Percentiles rank a stretch among this genome's conserved stretches.
Evolutionary conservation across 768 basidiomycete species (phyloP).

Genomic region (Amanita subjunquillea): DNA sequence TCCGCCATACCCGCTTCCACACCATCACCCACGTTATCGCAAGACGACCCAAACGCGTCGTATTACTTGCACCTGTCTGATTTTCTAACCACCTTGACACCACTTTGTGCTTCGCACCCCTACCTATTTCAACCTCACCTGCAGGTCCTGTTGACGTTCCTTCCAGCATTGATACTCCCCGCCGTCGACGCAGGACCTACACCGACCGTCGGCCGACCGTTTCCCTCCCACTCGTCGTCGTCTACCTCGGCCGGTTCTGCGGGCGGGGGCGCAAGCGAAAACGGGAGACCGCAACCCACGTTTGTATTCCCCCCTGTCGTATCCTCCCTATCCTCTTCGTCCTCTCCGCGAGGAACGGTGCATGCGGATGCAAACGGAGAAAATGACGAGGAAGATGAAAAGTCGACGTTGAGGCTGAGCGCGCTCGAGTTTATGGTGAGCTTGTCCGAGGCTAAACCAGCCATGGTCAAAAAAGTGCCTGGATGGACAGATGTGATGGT

Average conservation of each 20-base stretch:
- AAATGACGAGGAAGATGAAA: constrained; percentile 46
- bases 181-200: constrained; percentile 37
- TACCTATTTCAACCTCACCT: constrained; percentile 69
- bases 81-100: constrained; percentile 61
- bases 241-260: no score
- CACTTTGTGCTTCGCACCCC: constrained; percentile 59
- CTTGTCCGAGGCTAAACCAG: constrained; percentile 63
- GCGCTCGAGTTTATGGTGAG: constrained; percentile 80
- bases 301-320: constrained; percentile 28
- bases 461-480: constrained; percentile 55
- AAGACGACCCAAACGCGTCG: constrained; percentile 10
- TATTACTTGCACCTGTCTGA: constrained; percentile 43
- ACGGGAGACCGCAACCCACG: constrained; percentile 17
- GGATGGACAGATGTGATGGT: constrained; percentile 69
- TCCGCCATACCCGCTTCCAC: constrained; percentile 17
- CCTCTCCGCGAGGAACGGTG: constrained; percentile 18
- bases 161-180: constrained; percentile 64
- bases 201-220: constrained; percentile 37
- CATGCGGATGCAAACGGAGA: constrained; percentile 14
- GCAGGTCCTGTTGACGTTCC: constrained; percentile 53
- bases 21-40: constrained; percentile 13
- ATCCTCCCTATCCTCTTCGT: neutral
- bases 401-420: constrained; percentile 56
- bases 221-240: constrained; percentile 17
- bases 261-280: neutral